phyloP scores from a whole-genome alignment of 1,139 yeast species.

The Blastobotrys indianensis region DNA sequence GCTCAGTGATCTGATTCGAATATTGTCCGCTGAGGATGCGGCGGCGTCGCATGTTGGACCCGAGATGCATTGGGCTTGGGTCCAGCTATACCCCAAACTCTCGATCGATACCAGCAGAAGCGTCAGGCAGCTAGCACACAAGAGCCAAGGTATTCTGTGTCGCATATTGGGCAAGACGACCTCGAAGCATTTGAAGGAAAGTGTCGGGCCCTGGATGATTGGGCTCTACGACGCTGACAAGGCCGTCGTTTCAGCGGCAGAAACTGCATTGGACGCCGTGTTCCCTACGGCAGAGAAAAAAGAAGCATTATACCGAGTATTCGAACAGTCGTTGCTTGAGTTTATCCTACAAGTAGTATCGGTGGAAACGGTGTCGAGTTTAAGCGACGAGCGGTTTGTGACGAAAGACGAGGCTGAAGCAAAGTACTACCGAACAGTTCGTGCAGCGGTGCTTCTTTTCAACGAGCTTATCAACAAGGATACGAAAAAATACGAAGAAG shows the following conservation, averaged over 20 bases:
- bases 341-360: constrained; percentile 49
- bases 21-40: constrained; percentile 20
- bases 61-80: constrained; percentile 63
- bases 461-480: constrained; percentile 37
- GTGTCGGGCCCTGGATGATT: constrained; percentile 66
- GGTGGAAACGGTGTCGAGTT: constrained; percentile 53
- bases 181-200: constrained; percentile 60
- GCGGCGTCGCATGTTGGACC: constrained; percentile 27
- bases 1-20: constrained; percentile 47
- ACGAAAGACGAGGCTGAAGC: constrained; percentile 59
- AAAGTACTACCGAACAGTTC: constrained; percentile 59
- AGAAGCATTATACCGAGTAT: constrained; percentile 54
- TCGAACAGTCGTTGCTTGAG: constrained; percentile 50
- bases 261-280: constrained; percentile 42
- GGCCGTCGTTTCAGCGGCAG: constrained; percentile 50
- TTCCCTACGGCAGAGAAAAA: constrained; percentile 59
- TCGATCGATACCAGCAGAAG: constrained; percentile 63
- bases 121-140: constrained; percentile 59
- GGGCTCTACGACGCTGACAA: constrained; percentile 68
- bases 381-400: constrained; percentile 72
- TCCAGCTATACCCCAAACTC: constrained; percentile 74
- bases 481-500: constrained; percentile 13
- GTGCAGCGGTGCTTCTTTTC: constrained; percentile 48
- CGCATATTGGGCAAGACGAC: constrained; percentile 50
- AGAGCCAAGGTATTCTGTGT: constrained; percentile 53